Base-by-base conservation (phyloP, 495 filamentous ascomycete genomes). In the Cryomyces minteri region DNA sequence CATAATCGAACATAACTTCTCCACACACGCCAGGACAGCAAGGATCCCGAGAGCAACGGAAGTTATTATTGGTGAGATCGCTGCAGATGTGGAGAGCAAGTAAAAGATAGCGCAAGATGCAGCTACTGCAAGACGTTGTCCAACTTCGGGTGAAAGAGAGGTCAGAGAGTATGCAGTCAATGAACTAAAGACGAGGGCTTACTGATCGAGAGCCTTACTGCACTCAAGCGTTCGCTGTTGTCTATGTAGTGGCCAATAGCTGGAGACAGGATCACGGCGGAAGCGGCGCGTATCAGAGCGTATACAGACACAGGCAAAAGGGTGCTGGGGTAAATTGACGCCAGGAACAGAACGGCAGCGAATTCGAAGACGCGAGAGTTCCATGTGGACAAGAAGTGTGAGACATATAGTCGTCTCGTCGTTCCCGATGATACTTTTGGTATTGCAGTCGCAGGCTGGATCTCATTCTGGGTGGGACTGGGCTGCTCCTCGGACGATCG, bases 351-450 rank as follows among this genome's bases (percentile, higher is more conserved):
- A 6, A 79, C 72, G 1, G 73, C 72, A 11, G 65, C 76, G 44
- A 78, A 77, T 52, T 83, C 79, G 58, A 81, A 84, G 41, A 72
- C 60, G 39, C 79, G 68, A 2, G 77, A 74, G 51, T 82, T 84
- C 79, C 77, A 84, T 43, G 78, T 72, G 5, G 77, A 82, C 2
- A 82, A 65, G 45, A 71, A 67, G 55, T 83, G 79, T 0, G 77
- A 76, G 18, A 64, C 59, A 48, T 78, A 78, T 0, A 73, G 65
- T 37, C 18, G 18, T 25, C 18, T 25, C 18, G 18, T 25, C 18
- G 18, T 25, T 25, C 18, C 18, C 2, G 2, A 25, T 25, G 18
- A 25, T 25, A 25, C 18, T 25, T 25, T 2, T 25, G 18, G 18
- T 25, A 25, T 25, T 25, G 18, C 18, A 25, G 18, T 25, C 18